A percentile compares a stretch with the other conserved stretches of the same genome.
Conservation (phyloP, 345 rosid genomes). For the Gossypium ekmanianum region DNA sequence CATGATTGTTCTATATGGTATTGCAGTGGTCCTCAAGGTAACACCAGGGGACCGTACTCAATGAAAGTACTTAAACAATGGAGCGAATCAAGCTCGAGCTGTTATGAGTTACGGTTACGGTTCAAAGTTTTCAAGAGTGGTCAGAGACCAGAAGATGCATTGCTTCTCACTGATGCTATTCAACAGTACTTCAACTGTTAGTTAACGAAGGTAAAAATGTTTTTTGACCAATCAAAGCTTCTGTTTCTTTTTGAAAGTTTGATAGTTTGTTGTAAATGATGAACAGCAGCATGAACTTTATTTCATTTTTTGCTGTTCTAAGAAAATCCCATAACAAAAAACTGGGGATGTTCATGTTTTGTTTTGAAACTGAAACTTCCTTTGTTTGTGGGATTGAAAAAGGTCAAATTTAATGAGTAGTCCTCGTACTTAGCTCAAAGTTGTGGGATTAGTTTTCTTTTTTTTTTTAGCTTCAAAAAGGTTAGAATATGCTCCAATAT, state of each 20-base stretch:
- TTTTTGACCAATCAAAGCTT: too few species aligned
- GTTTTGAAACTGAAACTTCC: not conserved
- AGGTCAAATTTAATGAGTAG: not conserved
- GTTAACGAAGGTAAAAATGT: too few species aligned
- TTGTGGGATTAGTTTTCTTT: not conserved
- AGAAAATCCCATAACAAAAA: too few species aligned
- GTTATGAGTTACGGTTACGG: not conserved
- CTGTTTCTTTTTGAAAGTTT: not conserved
- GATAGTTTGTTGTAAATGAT: not conserved
- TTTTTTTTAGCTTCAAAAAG: too few species aligned
- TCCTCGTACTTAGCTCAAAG: not conserved
- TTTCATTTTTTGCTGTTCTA: too few species aligned
- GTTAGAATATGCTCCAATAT: not conserved
- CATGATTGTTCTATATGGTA: slow-evolving; percentile 1
- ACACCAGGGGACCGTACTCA: slow-evolving; percentile 17
- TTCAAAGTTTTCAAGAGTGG: slow-evolving; percentile 22
- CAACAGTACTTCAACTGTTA: not conserved
- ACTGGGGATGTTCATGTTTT: not conserved
- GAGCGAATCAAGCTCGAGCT: not conserved
- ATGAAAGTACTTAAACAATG: slow-evolving; percentile 22
- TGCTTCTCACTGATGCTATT: slow-evolving; percentile 16
- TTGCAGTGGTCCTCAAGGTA: slow-evolving; percentile 8
- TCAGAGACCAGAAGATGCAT: slow-evolving; percentile 23
- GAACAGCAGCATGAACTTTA: not conserved
- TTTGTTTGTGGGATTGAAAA: not conserved